Evolutionary conservation across 2,329 filamentous ascomycete genomes (phyloP).

Genomic region (Colletotrichum scovillei): DNA sequence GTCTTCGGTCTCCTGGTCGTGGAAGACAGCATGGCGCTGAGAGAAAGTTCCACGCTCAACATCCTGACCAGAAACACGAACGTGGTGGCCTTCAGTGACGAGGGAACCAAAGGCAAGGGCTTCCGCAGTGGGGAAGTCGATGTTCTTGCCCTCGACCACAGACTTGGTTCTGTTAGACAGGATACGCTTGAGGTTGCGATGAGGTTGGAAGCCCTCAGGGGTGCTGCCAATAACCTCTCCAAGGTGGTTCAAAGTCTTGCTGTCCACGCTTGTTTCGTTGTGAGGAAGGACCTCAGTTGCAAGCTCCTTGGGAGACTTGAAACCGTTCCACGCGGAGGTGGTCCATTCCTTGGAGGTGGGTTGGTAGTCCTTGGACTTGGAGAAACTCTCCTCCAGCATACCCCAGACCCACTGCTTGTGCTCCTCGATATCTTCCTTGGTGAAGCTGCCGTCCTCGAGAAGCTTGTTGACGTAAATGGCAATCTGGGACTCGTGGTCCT

Average conservation of each 20-base stretch:
- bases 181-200: constrained; percentile 98
- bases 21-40: constrained; percentile 95
- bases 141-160: constrained; percentile 89
- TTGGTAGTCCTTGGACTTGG: constrained; percentile 97
- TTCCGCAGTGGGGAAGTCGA: constrained; percentile 98
- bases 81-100: constrained; percentile 93
- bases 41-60: constrained; percentile 99
- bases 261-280: constrained; percentile 83
- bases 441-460: constrained; percentile 92
- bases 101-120: constrained; percentile 94
- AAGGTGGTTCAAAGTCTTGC: constrained; percentile 81
- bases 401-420: constrained; percentile 99
- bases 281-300: constrained; percentile 95
- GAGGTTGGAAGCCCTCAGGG: constrained; percentile 88
- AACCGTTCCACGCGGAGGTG: constrained; percentile 98
- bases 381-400: constrained; percentile 98
- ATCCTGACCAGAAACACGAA: constrained; percentile 97
- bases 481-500: constrained; percentile 84
- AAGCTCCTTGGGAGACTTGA: constrained; percentile 98
- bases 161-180: constrained; percentile 90
- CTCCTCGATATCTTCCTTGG: constrained; percentile 96
- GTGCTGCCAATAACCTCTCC: constrained; percentile 81
- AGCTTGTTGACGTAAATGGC: constrained; percentile 94
- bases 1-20: constrained; percentile 94
- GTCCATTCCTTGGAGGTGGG: constrained; percentile 98